These are phyloP conservation scores for Mycosphaerelloides madeirae DNA, from an alignment of 2,329 filamentous ascomycete species.

Conservation along the genomic window DNA sequence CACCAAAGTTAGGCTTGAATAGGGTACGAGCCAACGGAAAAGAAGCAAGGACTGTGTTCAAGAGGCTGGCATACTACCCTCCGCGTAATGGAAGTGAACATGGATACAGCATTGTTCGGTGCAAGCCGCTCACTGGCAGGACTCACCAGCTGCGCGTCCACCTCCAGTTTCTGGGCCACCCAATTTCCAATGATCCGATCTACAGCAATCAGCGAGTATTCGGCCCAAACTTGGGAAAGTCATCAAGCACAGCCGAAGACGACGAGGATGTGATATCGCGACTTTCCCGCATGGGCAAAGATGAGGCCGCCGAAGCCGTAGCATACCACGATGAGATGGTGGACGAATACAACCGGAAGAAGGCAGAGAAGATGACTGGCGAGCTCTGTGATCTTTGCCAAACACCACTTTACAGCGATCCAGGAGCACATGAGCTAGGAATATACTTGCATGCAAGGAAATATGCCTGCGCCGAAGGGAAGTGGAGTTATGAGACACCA, in stretches of 20 bases:
- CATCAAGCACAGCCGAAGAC: constrained; percentile 62
- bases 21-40: constrained; percentile 92
- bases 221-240: constrained; percentile 69
- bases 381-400: constrained; percentile 74
- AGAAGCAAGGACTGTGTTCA: constrained; percentile 83
- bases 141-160: constrained; percentile 96
- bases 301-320: constrained; percentile 83
- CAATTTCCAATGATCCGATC: constrained; percentile 95
- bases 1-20: constrained; percentile 90
- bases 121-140: constrained; percentile 84
- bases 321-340: constrained; percentile 94
- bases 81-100: constrained; percentile 23
- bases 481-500: constrained; percentile 81
- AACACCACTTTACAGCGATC: constrained; percentile 89
- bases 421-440: constrained; percentile 80
- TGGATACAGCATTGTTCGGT: constrained; percentile 92
- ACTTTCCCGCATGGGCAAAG: constrained; percentile 86
- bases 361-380: constrained; percentile 91
- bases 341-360: constrained; percentile 79
- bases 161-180: constrained; percentile 87
- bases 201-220: constrained; percentile 94
- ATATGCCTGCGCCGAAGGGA: constrained; percentile 77
- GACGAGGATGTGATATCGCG: constrained; percentile 88
- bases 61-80: constrained; percentile 86
- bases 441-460: constrained; percentile 90